These are phyloP conservation scores for Cordyceps militaris DNA, from an alignment of 2,329 filamentous ascomycete genomes.

Conservation along the genomic window DNA sequence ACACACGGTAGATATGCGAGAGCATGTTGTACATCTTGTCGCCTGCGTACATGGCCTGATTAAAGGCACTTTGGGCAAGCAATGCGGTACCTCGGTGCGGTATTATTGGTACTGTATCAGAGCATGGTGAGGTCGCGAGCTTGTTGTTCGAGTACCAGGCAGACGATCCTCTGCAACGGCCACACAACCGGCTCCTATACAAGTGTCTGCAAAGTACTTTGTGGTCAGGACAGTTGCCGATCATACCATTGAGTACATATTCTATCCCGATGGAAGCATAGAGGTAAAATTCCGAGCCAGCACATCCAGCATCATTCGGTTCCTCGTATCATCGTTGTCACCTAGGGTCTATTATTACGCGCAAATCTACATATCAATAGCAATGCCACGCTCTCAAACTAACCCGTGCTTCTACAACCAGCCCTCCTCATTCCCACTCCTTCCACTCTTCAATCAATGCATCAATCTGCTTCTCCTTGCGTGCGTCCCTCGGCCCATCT, in stretches of 20 bases:
- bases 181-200: conserved; percentile 37
- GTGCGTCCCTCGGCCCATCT: conserved; percentile 26
- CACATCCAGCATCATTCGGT: no score
- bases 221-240: conserved; percentile 41
- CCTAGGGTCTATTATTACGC: no score
- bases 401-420: neutral
- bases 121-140: no score
- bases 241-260: conserved; percentile 42
- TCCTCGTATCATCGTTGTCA: no score
- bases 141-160: conserved; percentile 49
- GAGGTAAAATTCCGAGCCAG: conserved; percentile 44
- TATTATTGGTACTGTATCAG: no score
- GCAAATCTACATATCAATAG: neutral
- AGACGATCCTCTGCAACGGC: conserved; percentile 41
- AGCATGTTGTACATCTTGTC: no score
- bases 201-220: conserved; percentile 38
- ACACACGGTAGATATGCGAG: no score
- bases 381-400: neutral
- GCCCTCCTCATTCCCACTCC: conserved; percentile 41
- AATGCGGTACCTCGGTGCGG: no score
- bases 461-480: conserved; percentile 38
- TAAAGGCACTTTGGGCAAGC: no score
- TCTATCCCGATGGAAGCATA: conserved; percentile 45
- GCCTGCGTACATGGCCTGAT: no score
- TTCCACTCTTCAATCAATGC: conserved; percentile 50